Conservation (phyloP, 768 basidiomycete species). For the Amanita fuliginea region DNA sequence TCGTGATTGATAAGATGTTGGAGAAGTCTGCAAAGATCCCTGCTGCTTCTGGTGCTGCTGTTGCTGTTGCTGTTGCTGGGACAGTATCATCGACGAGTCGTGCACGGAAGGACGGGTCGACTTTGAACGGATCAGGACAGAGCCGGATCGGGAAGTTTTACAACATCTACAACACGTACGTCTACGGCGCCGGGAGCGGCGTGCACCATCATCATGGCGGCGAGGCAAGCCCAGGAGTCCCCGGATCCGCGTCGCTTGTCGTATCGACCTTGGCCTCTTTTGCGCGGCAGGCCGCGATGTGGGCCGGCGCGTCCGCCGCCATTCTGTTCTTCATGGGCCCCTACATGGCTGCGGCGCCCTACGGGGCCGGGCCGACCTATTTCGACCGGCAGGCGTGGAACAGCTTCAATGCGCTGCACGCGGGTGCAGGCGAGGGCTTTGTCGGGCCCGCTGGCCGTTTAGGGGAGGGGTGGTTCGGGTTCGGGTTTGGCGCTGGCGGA, state of each 20-base stretch:
- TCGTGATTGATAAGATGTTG: constrained; percentile 66
- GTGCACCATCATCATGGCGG: constrained; percentile 2
- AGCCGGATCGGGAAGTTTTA: constrained; percentile 51
- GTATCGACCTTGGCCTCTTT: constrained; percentile 13
- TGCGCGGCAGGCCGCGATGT: constrained; percentile 40
- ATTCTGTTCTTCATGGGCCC: constrained; percentile 53
- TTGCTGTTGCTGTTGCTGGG: too few species aligned
- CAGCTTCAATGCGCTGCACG: constrained; percentile 60
- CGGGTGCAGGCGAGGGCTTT: constrained; percentile 63
- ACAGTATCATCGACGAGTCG: too few species aligned
- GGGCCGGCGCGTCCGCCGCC: constrained; percentile 51
- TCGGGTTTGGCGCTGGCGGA: constrained; percentile 7
- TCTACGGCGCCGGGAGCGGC: constrained; percentile 24
- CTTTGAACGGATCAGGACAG: constrained; percentile 7
- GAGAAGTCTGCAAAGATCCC: constrained; percentile 19
- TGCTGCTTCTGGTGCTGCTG: background rate
- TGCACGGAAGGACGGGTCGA: background rate
- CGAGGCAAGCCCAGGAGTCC: constrained; percentile 15
- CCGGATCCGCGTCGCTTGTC: constrained; percentile 8
- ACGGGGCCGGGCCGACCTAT: constrained; percentile 47
- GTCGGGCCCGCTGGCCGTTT: constrained; percentile 2
- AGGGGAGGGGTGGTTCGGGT: constrained; percentile 3
- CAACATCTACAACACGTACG: constrained; percentile 78
- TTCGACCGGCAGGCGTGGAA: constrained; percentile 75
- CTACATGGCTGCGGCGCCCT: constrained; percentile 45